These are phyloP conservation scores for Plasmodium cynomolgi DNA, from an alignment of 169 alveolate species.

Conservation along the genomic window DNA sequence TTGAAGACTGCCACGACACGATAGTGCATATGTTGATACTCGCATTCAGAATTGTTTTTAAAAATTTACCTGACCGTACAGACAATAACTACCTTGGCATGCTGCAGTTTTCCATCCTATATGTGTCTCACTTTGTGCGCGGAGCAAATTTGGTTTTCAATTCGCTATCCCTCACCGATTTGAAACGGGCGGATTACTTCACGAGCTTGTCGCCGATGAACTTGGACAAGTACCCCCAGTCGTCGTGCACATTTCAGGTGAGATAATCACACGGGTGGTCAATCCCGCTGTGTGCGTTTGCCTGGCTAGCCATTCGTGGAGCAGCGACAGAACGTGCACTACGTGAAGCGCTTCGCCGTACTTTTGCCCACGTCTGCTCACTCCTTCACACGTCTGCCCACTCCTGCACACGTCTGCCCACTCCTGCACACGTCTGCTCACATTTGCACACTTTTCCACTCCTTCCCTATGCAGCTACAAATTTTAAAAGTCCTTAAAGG, in stretches of 20 bases:
- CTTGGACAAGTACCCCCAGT: constrained; percentile 31
- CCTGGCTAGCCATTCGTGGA: not conserved
- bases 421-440: not conserved
- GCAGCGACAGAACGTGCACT: not conserved
- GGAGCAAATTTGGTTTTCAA: not conserved
- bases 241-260: constrained; percentile 53
- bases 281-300: not conserved
- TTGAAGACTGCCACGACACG: not conserved
- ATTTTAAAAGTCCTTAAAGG: constrained; percentile 45
- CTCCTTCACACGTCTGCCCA: not conserved
- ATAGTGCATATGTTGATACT: not conserved
- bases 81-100: constrained; percentile 65
- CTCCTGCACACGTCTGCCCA: not conserved
- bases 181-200: constrained; percentile 9
- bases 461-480: constrained; percentile 22
- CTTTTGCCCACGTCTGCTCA: not conserved
- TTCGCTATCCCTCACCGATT: not conserved
- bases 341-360: not conserved
- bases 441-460: not conserved
- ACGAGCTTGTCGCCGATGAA: not conserved
- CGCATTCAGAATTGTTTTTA: constrained; percentile 9
- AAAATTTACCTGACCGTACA: constrained; percentile 13
- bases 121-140: constrained; percentile 36
- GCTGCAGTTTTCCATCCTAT: constrained; percentile 42
- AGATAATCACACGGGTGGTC: not conserved